Conservation (phyloP, 305 asterid genomes). For the Fraxinus nigra region DNA sequence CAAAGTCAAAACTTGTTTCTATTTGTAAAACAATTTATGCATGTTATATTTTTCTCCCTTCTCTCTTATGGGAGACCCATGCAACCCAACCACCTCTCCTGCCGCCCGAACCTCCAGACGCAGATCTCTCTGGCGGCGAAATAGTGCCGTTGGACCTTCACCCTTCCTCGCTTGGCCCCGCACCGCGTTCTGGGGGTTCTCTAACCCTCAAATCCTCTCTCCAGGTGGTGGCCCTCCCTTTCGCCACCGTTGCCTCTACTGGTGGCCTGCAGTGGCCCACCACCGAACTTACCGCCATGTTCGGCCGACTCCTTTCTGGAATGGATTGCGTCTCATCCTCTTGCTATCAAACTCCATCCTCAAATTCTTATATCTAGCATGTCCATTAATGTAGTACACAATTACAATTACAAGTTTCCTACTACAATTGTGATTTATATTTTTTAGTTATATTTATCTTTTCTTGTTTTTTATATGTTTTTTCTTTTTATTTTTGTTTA, state of each 20-base stretch:
- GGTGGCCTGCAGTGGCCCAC: not conserved
- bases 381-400: not conserved
- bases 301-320: not conserved
- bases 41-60: not conserved
- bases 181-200: not conserved
- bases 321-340: not conserved
- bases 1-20: not conserved
- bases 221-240: not conserved
- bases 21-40: not conserved
- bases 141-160: too few relatives aligned
- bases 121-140: too few relatives aligned
- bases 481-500: too few relatives aligned
- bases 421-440: not conserved
- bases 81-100: not conserved
- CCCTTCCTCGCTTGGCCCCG: not conserved
- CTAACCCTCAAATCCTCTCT: not conserved
- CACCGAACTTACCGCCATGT: not conserved
- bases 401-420: not conserved
- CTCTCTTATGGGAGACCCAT: not conserved
- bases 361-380: not conserved
- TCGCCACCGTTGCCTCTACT: not conserved
- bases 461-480: not conserved
- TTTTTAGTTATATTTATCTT: not conserved
- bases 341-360: not conserved
- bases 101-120: not conserved